Percentiles rank a stretch among this genome's conserved stretches.
Conservation (phyloP, 768 basidiomycete genomes). For the Pisolithus marmoratus region DNA sequence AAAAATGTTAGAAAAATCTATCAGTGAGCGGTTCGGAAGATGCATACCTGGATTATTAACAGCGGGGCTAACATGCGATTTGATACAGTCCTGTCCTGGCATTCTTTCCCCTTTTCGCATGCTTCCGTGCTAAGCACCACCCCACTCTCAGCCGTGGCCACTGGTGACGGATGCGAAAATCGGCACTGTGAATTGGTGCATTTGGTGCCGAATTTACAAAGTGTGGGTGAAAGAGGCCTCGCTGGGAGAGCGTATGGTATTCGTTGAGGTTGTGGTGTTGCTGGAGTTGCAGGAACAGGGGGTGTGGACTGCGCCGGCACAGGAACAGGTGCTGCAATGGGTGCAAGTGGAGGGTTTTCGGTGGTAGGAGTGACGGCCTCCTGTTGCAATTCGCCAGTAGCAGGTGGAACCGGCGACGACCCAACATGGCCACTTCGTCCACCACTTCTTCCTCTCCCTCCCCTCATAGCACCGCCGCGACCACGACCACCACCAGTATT, state of each 20-base stretch:
- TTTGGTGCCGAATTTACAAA: slow-evolving; percentile 91
- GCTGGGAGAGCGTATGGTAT: slow-evolving; percentile 59
- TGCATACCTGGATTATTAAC: slow-evolving; percentile 54
- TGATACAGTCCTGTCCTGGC: slow-evolving; percentile 91
- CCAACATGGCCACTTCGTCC: slow-evolving; percentile 41
- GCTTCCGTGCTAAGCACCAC: slow-evolving; percentile 91
- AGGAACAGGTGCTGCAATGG: slow-evolving; percentile 23
- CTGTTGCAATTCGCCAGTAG: slow-evolving; percentile 12
- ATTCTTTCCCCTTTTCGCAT: slow-evolving; percentile 84
- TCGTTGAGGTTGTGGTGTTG: slow-evolving; percentile 23
- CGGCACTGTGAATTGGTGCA: slow-evolving; percentile 88
- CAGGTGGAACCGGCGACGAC: slow-evolving; percentile 16
- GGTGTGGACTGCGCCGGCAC: slow-evolving; percentile 14
- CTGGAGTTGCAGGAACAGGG: slow-evolving; percentile 11
- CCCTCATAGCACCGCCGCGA: slow-evolving; percentile 41
- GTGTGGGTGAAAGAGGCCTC: slow-evolving; percentile 77
- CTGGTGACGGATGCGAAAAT: slow-evolving; percentile 95
- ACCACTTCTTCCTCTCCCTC: slow-evolving; percentile 41
- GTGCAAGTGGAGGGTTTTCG: slow-evolving; percentile 5
- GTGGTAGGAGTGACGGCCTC: slow-evolving; percentile 11
- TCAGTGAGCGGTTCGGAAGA: not conserved
- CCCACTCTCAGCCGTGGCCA: slow-evolving; percentile 91
- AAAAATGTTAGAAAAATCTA: slow-evolving; percentile 9
- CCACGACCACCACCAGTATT: slow-evolving; percentile 7
- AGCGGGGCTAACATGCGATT: slow-evolving; percentile 87